Conservation (phyloP, 108 stramenopile species). For the Tribonema minus region DNA sequence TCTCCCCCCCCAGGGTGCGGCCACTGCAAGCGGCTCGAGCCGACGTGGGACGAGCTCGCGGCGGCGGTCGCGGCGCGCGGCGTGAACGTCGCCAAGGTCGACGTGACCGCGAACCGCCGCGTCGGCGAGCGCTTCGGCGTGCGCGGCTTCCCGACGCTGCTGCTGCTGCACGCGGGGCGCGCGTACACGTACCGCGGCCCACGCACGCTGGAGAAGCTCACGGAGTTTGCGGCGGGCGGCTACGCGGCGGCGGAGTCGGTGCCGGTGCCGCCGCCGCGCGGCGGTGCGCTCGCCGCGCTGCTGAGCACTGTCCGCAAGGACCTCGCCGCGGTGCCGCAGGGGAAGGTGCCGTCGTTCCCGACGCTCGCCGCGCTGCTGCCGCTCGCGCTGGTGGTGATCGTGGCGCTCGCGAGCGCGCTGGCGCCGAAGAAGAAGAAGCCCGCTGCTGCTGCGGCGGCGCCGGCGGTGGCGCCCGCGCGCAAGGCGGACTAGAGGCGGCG, state of each 20-base stretch:
- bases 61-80: conserved; percentile 32
- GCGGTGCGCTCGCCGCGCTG: neutral
- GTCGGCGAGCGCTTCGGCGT: conserved; percentile 46
- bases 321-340: neutral
- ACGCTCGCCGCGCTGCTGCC: no score
- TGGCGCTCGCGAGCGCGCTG: no score
- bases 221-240: conserved; percentile 32
- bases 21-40: conserved; percentile 54
- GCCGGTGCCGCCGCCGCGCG: neutral
- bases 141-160: conserved; percentile 50
- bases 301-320: neutral
- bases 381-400: no score
- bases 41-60: conserved; percentile 47
- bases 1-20: no score
- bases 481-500: no score
- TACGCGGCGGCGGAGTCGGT: neutral
- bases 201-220: conserved; percentile 47
- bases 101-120: conserved; percentile 32
- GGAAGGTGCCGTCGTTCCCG: conserved; percentile 9
- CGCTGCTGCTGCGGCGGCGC: no score
- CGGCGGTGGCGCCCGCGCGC: no score
- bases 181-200: conserved; percentile 51
- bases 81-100: conserved; percentile 57
- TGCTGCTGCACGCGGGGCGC: conserved; percentile 50
- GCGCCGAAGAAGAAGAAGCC: no score